Base-by-base conservation (phyloP, 345 rosid species). In the Lepidium sativum region DNA sequence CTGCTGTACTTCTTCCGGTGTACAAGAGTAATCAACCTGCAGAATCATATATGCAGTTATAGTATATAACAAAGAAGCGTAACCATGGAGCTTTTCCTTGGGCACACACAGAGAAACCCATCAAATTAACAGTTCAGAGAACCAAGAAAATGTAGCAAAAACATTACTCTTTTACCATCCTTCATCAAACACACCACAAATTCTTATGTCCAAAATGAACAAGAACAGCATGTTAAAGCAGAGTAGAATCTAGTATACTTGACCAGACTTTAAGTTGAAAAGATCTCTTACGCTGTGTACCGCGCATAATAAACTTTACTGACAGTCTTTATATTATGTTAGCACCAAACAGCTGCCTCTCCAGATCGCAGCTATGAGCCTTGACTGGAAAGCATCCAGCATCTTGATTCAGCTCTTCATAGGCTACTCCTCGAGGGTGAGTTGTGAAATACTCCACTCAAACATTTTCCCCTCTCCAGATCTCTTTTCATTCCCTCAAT, bases 1-100 rank as follows among this genome's bases (percentile, higher is more conserved):
- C 69, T 87, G 97, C 75, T 90, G 97, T 63, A 92, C 99, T 80
- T 92, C 99, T 80, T 92, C 99, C 27, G 97, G 97, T 10, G 97
- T 90, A 77, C 99, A 92, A 2, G 90, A 88, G 70, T 90, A 92
- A 67, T 92, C 97, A 75, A 92, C 97, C 97, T 92, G 69, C 73
- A 75, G 8, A 33, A 44, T 20, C 49, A 69, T 15, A 50, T 44
- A 11, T 34, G 13, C 35, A 6, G 39, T 61, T 52, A 58, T 18
- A 56, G n/a, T 8, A 31, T 3, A 40, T 23, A 50, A 17, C 23
- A 57, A 63, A 40, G 31, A 35, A 38, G 44, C 17, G 52, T 33
- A 35, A 59, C 41, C 44, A 55, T 37, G 42, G 13, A 14, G 15
- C 33, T 21, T 12, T 63, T 33, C 70, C 1, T 25, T 17, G 33